phyloP scores from a whole-genome alignment of 768 basidiomycete genomes.

The Tricholoma bakamatsutake region DNA sequence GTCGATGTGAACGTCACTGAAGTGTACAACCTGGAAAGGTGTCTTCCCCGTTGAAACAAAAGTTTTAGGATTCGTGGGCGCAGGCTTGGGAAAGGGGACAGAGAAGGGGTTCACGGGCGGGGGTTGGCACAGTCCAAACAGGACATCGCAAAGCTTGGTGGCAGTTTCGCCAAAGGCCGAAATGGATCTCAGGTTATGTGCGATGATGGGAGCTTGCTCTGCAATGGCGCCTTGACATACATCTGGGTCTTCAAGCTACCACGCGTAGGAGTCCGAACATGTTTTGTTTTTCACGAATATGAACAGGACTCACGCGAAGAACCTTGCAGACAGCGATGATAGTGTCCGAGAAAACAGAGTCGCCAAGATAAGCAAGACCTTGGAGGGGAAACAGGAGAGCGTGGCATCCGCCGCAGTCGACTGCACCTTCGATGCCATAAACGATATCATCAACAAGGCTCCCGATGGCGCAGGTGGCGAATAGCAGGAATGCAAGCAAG shows the following conservation, averaged over 20 bases:
- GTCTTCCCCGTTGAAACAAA: constrained; percentile 31
- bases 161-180: constrained; percentile 40
- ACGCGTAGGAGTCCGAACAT: neutral
- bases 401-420: constrained; percentile 48
- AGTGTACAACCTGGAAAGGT: constrained; percentile 53
- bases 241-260: constrained; percentile 47
- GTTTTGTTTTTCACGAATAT: neutral
- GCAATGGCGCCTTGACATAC: constrained; percentile 49
- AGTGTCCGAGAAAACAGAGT: constrained; percentile 37
- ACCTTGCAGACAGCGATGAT: constrained; percentile 40
- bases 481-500: constrained; percentile 14
- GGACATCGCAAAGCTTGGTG: constrained; percentile 47
- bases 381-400: constrained; percentile 41
- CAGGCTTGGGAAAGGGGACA: constrained; percentile 39
- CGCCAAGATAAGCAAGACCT: constrained; percentile 42
- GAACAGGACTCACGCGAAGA: constrained; percentile 25
- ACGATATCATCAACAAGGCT: constrained; percentile 35
- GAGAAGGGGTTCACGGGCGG: constrained; percentile 39
- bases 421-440: constrained; percentile 36
- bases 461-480: constrained; percentile 14
- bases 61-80: constrained; percentile 28
- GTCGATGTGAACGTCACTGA: constrained; percentile 62
- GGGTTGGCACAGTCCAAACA: constrained; percentile 48
- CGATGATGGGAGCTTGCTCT: constrained; percentile 51
- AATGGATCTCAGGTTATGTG: constrained; percentile 48